Conservation (phyloP, 495 filamentous ascomycete species). For the Amphirosellinia nigrospora region DNA sequence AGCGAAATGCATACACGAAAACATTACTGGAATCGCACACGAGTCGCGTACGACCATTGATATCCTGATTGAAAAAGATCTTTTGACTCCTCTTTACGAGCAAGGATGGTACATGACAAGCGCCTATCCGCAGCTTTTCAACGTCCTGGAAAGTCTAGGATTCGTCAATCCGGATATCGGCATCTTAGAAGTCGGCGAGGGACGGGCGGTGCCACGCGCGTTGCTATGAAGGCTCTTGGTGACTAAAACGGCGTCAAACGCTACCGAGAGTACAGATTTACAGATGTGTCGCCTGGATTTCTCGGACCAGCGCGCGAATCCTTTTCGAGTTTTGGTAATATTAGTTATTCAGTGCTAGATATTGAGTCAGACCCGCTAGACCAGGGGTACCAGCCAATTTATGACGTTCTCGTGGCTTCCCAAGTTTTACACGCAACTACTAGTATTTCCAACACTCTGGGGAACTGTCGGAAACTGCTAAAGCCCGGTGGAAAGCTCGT, state of each 20-base stretch:
- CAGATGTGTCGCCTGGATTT: conserved; percentile 57
- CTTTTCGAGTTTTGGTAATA: conserved; percentile 31
- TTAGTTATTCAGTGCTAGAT: conserved; percentile 43
- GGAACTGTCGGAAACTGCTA: conserved; percentile 51
- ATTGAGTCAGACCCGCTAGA: conserved; percentile 45
- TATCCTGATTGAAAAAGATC: conserved; percentile 40
- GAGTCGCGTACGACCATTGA: conserved; percentile 49
- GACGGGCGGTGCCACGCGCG: conserved; percentile 44
- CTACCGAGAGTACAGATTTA: conserved; percentile 48
- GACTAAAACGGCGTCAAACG: conserved; percentile 28
- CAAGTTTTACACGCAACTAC: conserved; percentile 56
- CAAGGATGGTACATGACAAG: conserved; percentile 35
- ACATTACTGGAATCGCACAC: conserved; percentile 44
- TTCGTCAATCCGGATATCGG: conserved; percentile 45
- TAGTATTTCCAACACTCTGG: conserved; percentile 44
- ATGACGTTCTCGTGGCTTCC: conserved; percentile 56
- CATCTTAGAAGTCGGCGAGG: conserved; percentile 51
- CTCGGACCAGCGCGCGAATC: conserved; percentile 48
- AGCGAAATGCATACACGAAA: conserved; percentile 26
- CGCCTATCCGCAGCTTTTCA: conserved; percentile 31
- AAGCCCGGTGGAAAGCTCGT: conserved; percentile 47
- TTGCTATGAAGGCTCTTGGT: conserved; percentile 39
- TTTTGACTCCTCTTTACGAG: conserved; percentile 47
- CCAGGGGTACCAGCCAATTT: conserved; percentile 53
- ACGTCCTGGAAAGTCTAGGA: conserved; percentile 30